A percentile compares a stretch with the other conserved stretches of the same genome.
Conservation (phyloP, 2,329 filamentous ascomycete genomes). For the Xylariaceae sp. region DNA sequence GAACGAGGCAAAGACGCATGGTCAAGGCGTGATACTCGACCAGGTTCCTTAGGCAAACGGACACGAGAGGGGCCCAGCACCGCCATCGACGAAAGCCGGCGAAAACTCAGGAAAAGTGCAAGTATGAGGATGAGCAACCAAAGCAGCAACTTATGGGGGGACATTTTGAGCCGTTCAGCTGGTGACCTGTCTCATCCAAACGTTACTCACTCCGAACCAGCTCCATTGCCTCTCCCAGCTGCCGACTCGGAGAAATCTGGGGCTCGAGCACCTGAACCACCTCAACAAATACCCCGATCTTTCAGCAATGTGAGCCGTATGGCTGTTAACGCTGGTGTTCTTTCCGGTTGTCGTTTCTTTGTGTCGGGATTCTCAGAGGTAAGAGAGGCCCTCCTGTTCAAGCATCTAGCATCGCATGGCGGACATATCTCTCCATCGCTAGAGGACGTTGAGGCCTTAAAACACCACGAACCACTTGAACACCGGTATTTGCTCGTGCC, state of each 20-base stretch:
- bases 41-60: slow-evolving; percentile 55
- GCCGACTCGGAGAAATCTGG: slow-evolving; percentile 3
- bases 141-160: slow-evolving; percentile 81
- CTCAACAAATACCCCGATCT: neutral
- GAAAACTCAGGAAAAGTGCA: slow-evolving; percentile 83
- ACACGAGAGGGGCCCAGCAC: slow-evolving; percentile 45
- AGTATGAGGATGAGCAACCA: slow-evolving; percentile 80
- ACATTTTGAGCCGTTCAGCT: slow-evolving; percentile 57
- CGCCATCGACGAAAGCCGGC: slow-evolving; percentile 54
- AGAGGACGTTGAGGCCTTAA: slow-evolving; percentile 34
- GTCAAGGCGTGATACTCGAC: slow-evolving; percentile 50
- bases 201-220: slow-evolving; percentile 10
- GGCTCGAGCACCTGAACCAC: slow-evolving; percentile 2
- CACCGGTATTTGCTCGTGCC: slow-evolving; percentile 53
- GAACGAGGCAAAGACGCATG: slow-evolving; percentile 77
- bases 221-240: slow-evolving; percentile 1
- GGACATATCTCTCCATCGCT: slow-evolving; percentile 42
- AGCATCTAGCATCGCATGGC: slow-evolving; percentile 46
- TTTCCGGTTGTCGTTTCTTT: slow-evolving; percentile 54
- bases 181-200: slow-evolving; percentile 25
- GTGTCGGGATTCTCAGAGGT: slow-evolving; percentile 55
- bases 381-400: slow-evolving; percentile 45
- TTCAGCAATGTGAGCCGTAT: slow-evolving; percentile 10
- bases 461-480: slow-evolving; percentile 24
- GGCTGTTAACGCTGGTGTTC: slow-evolving; percentile 40